Evolutionary conservation across 2,329 filamentous ascomycete genomes (phyloP).

Genomic region (Aspergillus nomiae): DNA sequence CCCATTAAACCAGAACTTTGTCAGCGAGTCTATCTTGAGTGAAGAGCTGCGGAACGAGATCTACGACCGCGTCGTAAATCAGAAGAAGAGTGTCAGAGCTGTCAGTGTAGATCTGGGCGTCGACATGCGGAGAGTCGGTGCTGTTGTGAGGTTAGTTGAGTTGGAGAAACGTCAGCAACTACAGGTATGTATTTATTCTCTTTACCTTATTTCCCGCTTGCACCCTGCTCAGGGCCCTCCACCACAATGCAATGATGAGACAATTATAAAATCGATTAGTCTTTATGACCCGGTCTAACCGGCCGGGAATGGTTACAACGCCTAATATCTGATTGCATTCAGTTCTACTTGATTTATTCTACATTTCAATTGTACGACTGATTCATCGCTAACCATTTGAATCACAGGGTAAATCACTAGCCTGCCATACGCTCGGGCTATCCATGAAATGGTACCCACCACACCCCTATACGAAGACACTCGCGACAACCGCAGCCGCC

Average conservation of each 20-base stretch:
- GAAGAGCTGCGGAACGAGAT: conserved; percentile 73
- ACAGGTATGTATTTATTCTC: conserved; percentile 63
- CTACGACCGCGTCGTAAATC: conserved; percentile 66
- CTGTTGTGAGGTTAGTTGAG: conserved; percentile 81
- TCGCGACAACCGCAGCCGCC: conserved; percentile 38
- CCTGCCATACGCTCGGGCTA: conserved; percentile 74
- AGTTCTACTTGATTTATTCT: conserved; percentile 11
- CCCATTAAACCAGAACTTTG: conserved; percentile 71
- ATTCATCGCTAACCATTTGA: conserved; percentile 22
- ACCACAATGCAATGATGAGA: conserved; percentile 63
- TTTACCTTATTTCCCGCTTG: conserved; percentile 7
- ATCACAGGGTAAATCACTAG: conserved; percentile 69
- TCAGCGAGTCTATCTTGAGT: conserved; percentile 71
- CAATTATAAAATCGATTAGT: conserved; percentile 91
- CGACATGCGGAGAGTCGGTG: conserved; percentile 80
- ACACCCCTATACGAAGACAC: conserved; percentile 51
- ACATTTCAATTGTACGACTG: conserved; percentile 3
- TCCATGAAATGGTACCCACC: conserved; percentile 77
- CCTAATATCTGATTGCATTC: conserved; percentile 43
- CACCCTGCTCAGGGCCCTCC: conserved; percentile 5
- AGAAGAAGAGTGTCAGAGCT: conserved; percentile 69
- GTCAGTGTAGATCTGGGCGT: conserved; percentile 77
- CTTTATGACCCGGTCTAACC: conserved; percentile 78
- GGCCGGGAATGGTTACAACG: conserved; percentile 61
- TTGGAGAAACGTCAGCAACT: conserved; percentile 76